Evolutionary conservation across 2,329 filamentous ascomycete species (phyloP), one percentile per base, ranked within the genome.

Genomic region (Fragosphaeria purpurea): DNA sequence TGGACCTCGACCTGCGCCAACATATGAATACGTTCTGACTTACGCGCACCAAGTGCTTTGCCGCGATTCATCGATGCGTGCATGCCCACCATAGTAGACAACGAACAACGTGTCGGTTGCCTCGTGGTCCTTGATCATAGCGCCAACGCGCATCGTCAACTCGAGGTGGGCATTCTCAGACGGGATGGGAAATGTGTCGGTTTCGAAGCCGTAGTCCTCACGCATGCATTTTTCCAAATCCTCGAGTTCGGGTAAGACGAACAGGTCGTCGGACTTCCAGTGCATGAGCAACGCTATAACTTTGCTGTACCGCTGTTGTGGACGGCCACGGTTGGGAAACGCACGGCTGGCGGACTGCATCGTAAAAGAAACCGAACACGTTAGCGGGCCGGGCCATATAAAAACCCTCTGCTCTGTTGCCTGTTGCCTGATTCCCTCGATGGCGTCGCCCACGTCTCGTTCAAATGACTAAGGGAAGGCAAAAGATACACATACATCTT

Each of bases 31-130:
- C 8, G 2, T 33, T 32, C 45, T 7, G 7, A 50, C 72, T 66
- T 65, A 76, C 68, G 76, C 76, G 59, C 76, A 80, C 76, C 77
- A 80, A 7, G 76, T 79, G 60, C 76, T 80, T 58, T 80, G 76
- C 46, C 76, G 68, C 30, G 76, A 76, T 53, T 79, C 75, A 52
- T 80, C 77, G 52, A 80, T 80, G 54, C 72, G 71, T 4, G 77
- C 77, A 60, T 81, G 77, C 1, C 77, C 77, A 9, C 76, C 77
- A 50, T 81, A 80, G 59, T 80, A 81, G 12, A 80, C 63, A 7
- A 80, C 60, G 55, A 80, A 78, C 1, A 81, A 63, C 0, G 76
- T 80, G 44, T 79, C 74, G 42, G 69, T 67, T 4, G 72, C 71
- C 32, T 54, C 77, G 48, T 77, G 68, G 44, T 76, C 70, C 58